phyloP scores from a whole-genome alignment of 257 asterid genomes.

The Nicotiana benthamiana region DNA sequence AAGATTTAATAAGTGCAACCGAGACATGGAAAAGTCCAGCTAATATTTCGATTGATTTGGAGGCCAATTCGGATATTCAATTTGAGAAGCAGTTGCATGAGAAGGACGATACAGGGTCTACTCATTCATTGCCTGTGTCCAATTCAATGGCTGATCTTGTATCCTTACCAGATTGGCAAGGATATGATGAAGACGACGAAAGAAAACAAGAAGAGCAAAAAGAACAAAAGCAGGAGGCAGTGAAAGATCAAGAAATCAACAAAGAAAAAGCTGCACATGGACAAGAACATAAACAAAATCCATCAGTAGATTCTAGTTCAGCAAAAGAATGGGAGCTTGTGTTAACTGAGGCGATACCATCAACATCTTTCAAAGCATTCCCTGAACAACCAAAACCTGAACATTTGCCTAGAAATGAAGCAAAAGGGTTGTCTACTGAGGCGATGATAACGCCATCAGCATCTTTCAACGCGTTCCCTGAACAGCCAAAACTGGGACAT shows the following conservation, averaged over 20 bases:
- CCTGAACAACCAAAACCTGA: not conserved
- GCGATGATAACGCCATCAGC: not conserved
- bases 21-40: constrained; percentile 44
- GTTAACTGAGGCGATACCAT: constrained; percentile 3
- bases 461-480: not conserved
- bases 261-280: not conserved
- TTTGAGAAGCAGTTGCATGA: constrained; percentile 12
- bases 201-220: not conserved
- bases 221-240: not conserved
- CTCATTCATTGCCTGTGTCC: constrained; percentile 47
- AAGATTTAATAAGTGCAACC: constrained; percentile 60
- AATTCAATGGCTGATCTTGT: constrained; percentile 38
- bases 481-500: not conserved
- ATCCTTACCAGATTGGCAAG: constrained; percentile 45
- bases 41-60: constrained; percentile 60
- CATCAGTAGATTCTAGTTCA: not conserved
- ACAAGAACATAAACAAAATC: not conserved
- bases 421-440: not conserved
- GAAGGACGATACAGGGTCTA: constrained; percentile 44
- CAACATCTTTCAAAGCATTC: not conserved
- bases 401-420: not conserved
- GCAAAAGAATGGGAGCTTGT: not conserved
- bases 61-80: constrained; percentile 36
- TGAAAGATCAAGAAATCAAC: not conserved
- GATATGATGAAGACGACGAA: constrained; percentile 8